Conservation (phyloP, 2,329 filamentous ascomycete genomes). For the Fusarium sp. region DNA sequence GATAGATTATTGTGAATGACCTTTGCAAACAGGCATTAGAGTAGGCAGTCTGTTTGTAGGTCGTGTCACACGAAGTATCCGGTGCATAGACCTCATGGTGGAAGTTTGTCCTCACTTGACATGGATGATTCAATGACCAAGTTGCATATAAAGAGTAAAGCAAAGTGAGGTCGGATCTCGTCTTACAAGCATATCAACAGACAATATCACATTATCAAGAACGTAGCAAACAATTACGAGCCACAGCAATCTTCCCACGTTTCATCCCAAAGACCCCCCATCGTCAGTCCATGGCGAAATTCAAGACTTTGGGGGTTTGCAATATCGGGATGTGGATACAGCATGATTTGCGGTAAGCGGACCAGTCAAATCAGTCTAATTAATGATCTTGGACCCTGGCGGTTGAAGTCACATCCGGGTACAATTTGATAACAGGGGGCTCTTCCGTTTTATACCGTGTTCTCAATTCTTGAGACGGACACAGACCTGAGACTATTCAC, state of each 20-base stretch:
- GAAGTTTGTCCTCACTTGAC: not conserved
- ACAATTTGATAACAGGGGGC: not conserved
- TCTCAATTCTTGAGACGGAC: too few relatives aligned
- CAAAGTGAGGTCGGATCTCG: not conserved
- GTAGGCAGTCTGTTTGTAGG: not conserved
- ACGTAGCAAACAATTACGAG: not conserved
- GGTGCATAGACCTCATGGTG: not conserved
- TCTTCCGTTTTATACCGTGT: not conserved
- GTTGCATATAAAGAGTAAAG: not conserved
- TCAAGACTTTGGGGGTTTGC: slow-evolving; percentile 20
- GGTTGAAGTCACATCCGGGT: not conserved
- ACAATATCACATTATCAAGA: too few relatives aligned
- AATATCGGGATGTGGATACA: not conserved
- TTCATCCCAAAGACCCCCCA: not conserved
- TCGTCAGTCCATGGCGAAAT: not conserved
- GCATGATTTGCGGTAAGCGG: slow-evolving; percentile 3
- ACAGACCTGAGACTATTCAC: not conserved
- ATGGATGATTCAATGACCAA: not conserved
- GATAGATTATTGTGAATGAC: fast-evolving
- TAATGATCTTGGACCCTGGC: not conserved
- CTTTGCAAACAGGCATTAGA: not conserved
- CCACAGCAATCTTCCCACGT: not conserved
- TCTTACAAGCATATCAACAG: not conserved
- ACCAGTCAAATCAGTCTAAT: not conserved
- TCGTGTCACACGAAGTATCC: not conserved